phyloP scores from a whole-genome alignment of 1,284 basidiomycete species.

The Cutaneotrichosporon sp. region DNA sequence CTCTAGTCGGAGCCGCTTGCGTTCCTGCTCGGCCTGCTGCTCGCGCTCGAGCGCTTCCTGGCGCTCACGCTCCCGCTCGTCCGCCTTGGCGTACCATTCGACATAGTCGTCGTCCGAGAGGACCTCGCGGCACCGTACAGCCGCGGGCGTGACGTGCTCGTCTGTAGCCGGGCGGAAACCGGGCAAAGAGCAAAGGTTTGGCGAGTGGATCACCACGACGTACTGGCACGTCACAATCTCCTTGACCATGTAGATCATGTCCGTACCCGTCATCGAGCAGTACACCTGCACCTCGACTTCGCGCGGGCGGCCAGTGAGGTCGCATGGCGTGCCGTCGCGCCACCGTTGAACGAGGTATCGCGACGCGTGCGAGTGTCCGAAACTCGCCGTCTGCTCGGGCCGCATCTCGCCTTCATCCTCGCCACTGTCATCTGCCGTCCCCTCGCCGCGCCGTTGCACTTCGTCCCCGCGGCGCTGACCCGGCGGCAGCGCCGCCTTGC shows the following conservation, averaged over 20 bases:
- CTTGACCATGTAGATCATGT: constrained; percentile 74
- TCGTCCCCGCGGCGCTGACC: background rate
- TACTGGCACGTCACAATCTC: constrained; percentile 85
- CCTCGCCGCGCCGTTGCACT: background rate
- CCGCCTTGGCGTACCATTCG: constrained; percentile 15
- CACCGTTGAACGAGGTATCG: constrained; percentile 82
- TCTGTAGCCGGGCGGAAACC: constrained; percentile 69
- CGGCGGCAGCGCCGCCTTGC: constrained; percentile 2
- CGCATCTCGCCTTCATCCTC: constrained; percentile 2
- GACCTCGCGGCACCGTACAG: constrained; percentile 43
- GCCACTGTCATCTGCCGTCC: background rate
- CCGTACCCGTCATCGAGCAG: constrained; percentile 82
- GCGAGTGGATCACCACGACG: constrained; percentile 84
- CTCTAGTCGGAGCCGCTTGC: background rate
- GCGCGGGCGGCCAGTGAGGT: constrained; percentile 75
- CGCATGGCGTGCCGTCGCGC: constrained; percentile 84
- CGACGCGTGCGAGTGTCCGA: constrained; percentile 42
- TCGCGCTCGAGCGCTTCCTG: background rate
- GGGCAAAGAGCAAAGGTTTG: constrained; percentile 81
- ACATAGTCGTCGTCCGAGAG: constrained; percentile 36
- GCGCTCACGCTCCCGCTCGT: background rate
- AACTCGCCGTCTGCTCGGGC: constrained; percentile 26
- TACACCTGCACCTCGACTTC: constrained; percentile 96
- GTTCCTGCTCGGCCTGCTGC: background rate
- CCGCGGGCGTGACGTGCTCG: constrained; percentile 30